These are phyloP conservation scores for Clavispora fructus DNA, from an alignment of 805 yeast species.

Conservation along the genomic window DNA sequence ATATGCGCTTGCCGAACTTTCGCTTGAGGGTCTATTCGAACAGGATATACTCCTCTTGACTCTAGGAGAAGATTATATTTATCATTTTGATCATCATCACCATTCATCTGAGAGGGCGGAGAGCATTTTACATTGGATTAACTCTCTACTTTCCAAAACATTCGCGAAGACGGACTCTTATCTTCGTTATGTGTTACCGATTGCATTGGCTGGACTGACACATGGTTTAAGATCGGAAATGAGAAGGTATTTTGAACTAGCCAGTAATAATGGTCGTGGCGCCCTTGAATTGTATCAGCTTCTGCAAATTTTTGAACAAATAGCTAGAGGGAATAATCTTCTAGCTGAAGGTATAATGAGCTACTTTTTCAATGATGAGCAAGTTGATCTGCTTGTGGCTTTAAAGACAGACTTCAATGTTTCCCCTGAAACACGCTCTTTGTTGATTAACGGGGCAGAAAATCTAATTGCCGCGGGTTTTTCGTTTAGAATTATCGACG, in stretches of 20 bases:
- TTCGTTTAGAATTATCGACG: background rate
- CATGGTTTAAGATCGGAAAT: slow-evolving; percentile 7
- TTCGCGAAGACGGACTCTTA: background rate
- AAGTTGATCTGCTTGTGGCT: slow-evolving; percentile 17
- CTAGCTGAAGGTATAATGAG: slow-evolving; percentile 34
- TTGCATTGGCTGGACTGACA: slow-evolving; percentile 8
- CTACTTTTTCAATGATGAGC: slow-evolving; percentile 9
- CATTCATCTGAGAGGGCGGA: slow-evolving; percentile 33
- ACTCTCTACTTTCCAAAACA: background rate
- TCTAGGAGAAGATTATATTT: background rate
- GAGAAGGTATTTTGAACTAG: slow-evolving; percentile 11
- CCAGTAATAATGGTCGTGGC: background rate
- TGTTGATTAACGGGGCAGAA: background rate
- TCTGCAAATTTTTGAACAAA: background rate
- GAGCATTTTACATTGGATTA: slow-evolving; percentile 22
- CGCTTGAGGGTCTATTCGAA: background rate
- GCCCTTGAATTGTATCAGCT: background rate
- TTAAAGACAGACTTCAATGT: slow-evolving; percentile 20
- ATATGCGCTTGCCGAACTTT: background rate
- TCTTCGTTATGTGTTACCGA: slow-evolving; percentile 7
- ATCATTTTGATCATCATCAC: slow-evolving; percentile 26
- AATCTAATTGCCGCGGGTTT: background rate
- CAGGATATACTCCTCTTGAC: background rate
- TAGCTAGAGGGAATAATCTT: slow-evolving; percentile 24
- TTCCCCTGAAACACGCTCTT: slow-evolving; percentile 27